Evolutionary conservation across 2,329 filamentous ascomycete species (phyloP).

Genomic region (Nothophaeocryptopus gaeumannii): DNA sequence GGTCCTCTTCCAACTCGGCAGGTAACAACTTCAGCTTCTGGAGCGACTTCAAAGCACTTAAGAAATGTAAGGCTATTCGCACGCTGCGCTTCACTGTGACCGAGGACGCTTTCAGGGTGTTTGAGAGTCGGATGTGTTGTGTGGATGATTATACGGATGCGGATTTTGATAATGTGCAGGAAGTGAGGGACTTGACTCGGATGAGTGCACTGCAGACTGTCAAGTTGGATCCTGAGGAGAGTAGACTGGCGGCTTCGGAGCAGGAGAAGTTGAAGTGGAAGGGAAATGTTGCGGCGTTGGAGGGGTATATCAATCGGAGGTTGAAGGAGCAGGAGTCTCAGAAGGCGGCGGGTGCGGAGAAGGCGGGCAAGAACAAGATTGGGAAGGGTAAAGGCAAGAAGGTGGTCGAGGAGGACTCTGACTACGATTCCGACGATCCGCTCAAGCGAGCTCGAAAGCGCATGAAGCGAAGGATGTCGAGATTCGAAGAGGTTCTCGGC

Average conservation of each 20-base stretch:
- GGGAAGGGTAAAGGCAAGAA: background rate
- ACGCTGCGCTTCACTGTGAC: background rate
- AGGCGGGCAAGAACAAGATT: background rate
- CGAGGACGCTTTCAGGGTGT: background rate
- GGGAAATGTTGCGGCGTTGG: background rate
- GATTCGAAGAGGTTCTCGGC: too few relatives aligned
- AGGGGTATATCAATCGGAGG: background rate
- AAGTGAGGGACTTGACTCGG: background rate
- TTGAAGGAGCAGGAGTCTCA: background rate
- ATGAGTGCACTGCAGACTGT: background rate
- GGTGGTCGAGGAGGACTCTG: background rate
- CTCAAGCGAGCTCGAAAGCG: too few relatives aligned
- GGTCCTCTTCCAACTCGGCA: background rate
- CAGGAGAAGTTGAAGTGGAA: background rate
- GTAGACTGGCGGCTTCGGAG: background rate
- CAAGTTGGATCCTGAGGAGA: background rate
- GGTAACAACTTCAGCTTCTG: background rate
- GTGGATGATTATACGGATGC: background rate
- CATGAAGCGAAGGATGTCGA: too few relatives aligned
- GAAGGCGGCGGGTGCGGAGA: background rate
- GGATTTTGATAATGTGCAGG: background rate
- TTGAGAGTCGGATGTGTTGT: background rate
- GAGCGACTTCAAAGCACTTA: background rate
- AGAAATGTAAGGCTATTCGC: background rate
- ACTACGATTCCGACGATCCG: background rate